A percentile compares a stretch with the other conserved stretches of the same genome.
Conservation (phyloP, 495 filamentous ascomycete species). For the Neurospora sp. region DNA sequence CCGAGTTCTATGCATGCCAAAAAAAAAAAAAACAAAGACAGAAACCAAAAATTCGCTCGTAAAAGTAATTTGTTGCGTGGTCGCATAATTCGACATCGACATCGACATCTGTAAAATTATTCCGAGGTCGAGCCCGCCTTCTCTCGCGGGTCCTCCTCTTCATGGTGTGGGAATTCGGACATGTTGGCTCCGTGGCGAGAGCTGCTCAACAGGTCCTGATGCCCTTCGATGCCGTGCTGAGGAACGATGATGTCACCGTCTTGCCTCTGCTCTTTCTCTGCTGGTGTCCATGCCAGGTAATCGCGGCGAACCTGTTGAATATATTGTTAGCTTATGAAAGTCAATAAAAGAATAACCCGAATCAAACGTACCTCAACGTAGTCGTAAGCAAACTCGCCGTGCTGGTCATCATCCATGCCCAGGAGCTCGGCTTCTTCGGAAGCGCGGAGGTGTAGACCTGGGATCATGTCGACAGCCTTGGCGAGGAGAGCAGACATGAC, state of each 20-base stretch:
- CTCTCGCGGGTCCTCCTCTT: neutral
- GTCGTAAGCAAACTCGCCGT: constrained; percentile 98
- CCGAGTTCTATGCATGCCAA: neutral
- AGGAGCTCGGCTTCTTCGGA: constrained; percentile 94
- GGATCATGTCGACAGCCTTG: constrained; percentile 73
- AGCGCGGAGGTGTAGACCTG: constrained; percentile 84
- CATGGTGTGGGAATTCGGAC: neutral
- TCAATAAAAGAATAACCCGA: neutral
- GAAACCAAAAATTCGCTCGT: neutral
- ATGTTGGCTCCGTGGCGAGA: constrained; percentile 3
- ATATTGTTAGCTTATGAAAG: neutral
- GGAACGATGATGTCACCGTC: constrained; percentile 57
- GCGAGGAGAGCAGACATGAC: constrained; percentile 76
- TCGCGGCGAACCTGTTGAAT: constrained; percentile 63
- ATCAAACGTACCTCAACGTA: constrained; percentile 63
- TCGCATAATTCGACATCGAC: neutral
- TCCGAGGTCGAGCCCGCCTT: neutral
- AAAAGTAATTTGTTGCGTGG: neutral
- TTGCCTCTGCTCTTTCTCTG: constrained; percentile 59
- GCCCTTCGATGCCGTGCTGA: constrained; percentile 73
- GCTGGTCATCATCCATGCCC: constrained; percentile 98
- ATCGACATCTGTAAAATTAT: neutral
- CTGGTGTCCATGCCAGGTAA: constrained; percentile 94
- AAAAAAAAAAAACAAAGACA: neutral
- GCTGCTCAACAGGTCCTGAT: constrained; percentile 31